Conservation (phyloP, 2,329 filamentous ascomycete genomes). For the Clarireedia homoeocarpa region DNA sequence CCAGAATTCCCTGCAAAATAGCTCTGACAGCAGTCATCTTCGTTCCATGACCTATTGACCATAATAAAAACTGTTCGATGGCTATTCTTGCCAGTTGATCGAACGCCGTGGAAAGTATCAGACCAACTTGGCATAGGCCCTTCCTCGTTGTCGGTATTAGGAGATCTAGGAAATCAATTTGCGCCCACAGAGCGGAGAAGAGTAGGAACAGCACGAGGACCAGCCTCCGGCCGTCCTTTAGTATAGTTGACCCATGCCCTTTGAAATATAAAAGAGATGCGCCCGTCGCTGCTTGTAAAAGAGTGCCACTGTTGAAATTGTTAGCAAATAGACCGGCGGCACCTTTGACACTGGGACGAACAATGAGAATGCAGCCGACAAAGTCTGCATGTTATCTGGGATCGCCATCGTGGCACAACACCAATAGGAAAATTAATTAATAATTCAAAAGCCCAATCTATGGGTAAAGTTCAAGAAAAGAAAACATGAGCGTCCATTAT, state of each 20-base stretch:
- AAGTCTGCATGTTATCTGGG: slow-evolving; percentile 26
- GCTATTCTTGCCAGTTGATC: slow-evolving; percentile 28
- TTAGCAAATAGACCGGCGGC: slow-evolving; percentile 10
- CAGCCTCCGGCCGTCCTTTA: slow-evolving; percentile 32
- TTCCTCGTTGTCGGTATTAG: slow-evolving; percentile 19
- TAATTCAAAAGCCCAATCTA: slow-evolving; percentile 26
- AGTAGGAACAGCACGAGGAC: slow-evolving; percentile 31
- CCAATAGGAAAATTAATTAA: slow-evolving; percentile 20
- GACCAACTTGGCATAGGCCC: slow-evolving; percentile 21
- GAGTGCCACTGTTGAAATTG: slow-evolving; percentile 24
- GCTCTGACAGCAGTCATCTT: slow-evolving; percentile 22
- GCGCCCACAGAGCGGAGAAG: slow-evolving; percentile 28
- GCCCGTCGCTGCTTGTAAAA: slow-evolving; percentile 27
- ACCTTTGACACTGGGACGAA: slow-evolving; percentile 13
- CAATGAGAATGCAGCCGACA: slow-evolving; percentile 30
- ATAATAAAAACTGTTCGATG: slow-evolving; percentile 29
- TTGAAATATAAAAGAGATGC: slow-evolving; percentile 25
- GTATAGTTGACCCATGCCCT: slow-evolving; percentile 26
- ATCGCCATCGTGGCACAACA: slow-evolving; percentile 23
- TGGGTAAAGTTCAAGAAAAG: slow-evolving; percentile 24
- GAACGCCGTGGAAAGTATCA: slow-evolving; percentile 26
- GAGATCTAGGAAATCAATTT: slow-evolving; percentile 27
- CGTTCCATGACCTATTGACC: slow-evolving; percentile 25
- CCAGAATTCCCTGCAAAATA: slow-evolving; percentile 25
- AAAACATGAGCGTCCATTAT: slow-evolving; percentile 20